Evolutionary conservation across 192 early-diverging fungal species (phyloP), one percentile per base, ranked within the genome.

Genomic region (Coemansia sp.): DNA sequence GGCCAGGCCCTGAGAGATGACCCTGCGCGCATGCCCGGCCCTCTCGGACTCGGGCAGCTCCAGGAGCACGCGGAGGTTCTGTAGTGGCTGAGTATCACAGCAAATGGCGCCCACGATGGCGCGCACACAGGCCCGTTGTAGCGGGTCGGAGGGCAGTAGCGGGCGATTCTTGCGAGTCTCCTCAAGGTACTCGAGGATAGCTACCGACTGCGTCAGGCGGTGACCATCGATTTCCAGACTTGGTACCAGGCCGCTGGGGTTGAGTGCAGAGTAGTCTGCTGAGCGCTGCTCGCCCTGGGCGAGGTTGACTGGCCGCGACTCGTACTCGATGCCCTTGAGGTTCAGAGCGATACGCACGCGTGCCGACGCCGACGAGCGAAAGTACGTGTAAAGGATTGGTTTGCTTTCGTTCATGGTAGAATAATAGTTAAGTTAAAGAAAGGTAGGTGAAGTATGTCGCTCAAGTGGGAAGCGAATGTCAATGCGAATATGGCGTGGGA

Each of bases 181-280:
- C 52, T 98, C 96, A 5, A 98, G 79, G 69, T 94, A 94, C 70
- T 98, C 96, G 22, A 95, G 67, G 47, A 98, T 96, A 16, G 94
- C 91, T 22, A 88, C 65, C 6, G 92, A 94, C 85, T 96, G 89
- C 40, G 63, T 50, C 34, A 94, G 50, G 4, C 65, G 65, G 20
- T 81, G 62, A 10, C 90, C 89, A 66, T 87, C 86, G 40, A 89
- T 87, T 16, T 87, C 60, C 31, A 93, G 86, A 20, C 87, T 79
- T 36, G 95, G 96, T 3, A 96, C 89, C 2, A 87, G 74, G 52
- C 83, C 82, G 64, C 72, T 74, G 3, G 95, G 93, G 71, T 95
- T 94, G 58, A 91, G 66, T 15, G 78, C 67, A 22, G 52, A 57
- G 71, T 94, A 95, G 60, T 87, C 82, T 12, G 74, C 82, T 1